Base-by-base conservation (phyloP, 1,284 basidiomycete genomes). In the Cutaneotrichosporon mucoides region DNA sequence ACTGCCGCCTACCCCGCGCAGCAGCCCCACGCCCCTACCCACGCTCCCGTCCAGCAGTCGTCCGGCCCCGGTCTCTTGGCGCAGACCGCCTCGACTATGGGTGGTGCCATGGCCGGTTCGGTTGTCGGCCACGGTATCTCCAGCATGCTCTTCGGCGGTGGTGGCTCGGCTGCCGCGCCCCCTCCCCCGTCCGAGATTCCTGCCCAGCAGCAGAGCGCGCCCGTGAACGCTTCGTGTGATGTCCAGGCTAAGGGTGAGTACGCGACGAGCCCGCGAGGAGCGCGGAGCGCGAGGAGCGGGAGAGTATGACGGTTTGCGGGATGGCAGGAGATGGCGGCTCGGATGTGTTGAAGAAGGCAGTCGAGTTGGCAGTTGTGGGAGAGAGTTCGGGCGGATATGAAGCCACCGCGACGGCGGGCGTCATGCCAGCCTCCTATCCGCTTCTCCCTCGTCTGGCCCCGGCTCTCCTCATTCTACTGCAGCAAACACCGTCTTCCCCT, bases 121-220 rank as follows among this genome's bases (percentile, higher is more conserved):
- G 80, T 82, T 52, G 74, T 84, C 48, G 83, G 82, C 38, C 82
- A 84, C 73, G 83, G 82, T 47, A 77, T 84, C 62, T 77, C 73
- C 57, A 81, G 76, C 76, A 83, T 83, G 79, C 76, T 84, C 49
- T 84, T 83, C 61, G 83, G 83, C 16, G 79, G 79, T 49, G 67
- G 73, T 34, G 63, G 73, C 49, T 55, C 64, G 43, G 66, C 69
- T 52, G 66, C 68, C 9, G 63, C 68, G 33, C 75, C 76, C 24
- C 76, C 79, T 6, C 68, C 73, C 1, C 73, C 69, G 11, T 72
- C 75, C 40, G 71, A 78, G 60, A 73, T 76, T 50, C 67, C 73
- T 45, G 69, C 73, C 59, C 66, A 70, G 59, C 66, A 67, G 61
- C 60, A 62, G 44, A 48, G 45, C 16, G 60, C 60, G 56, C 52